Evolutionary conservation across 768 basidiomycete genomes (phyloP), one percentile per base, ranked within the genome.

Genomic region (Boletus reticulatus): DNA sequence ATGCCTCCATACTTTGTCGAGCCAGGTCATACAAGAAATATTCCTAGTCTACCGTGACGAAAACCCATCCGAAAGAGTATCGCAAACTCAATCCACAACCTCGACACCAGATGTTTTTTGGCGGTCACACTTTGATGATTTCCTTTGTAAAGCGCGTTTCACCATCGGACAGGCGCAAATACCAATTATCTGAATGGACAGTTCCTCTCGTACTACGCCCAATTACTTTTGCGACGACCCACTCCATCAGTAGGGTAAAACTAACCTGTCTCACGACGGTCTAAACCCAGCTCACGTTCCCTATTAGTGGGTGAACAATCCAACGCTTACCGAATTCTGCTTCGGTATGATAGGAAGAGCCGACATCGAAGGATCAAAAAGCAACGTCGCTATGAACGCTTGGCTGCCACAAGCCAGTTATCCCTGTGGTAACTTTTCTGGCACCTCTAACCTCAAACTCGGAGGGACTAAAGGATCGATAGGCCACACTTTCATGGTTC

Each of bases 191-290:
- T n/a, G n/a, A n/a, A n/a, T n/a, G n/a, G n/a, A n/a, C n/a, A n/a
- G 85, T 87, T 86, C 85, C 84, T 86, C 84, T 85, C 80, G 82
- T 85, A 86, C 84, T 86, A 84, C 82, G 83, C 81, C 82, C 80
- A 82, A 86, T 85, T 85, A 84, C 83, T 82, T 78, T 85, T 81
- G 79, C 78, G 80, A 84, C 75, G 77, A 84, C n/a, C 82, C 70
- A 57, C 81, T 81, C 79, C 84, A 85, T 84, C 83, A 85, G 83
- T 84, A 87, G 84, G 83, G 84, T 86, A 87, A 85, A 86, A 87
- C 84, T 86, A 87, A 86, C 84, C 85, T 86, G 83, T 87, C 85
- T 85, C 84, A 85, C 82, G 80, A 86, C n/a, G n/a, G n/a, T n/a
- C n/a, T n/a, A n/a, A n/a, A n/a, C n/a, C n/a, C n/a, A n/a, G n/a